phyloP scores from a whole-genome alignment of 2,329 filamentous ascomycete genomes.

The Pseudomassariella vexata region DNA sequence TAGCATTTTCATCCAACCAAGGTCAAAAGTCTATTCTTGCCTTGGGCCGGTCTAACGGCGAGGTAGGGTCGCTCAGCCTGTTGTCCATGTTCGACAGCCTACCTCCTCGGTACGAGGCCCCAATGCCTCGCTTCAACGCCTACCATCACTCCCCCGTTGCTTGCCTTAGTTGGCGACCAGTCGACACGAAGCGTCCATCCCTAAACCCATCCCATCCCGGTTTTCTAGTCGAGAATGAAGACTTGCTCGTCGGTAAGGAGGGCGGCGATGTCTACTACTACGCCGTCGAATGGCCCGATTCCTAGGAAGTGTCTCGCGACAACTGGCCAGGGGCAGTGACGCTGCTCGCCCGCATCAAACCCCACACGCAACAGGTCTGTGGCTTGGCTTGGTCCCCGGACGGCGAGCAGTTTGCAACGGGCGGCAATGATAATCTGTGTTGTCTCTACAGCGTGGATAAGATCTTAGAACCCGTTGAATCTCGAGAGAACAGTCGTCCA shows the following conservation, averaged over 20 bases:
- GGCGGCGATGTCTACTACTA: conserved; percentile 81
- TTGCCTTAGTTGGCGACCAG: conserved; percentile 77
- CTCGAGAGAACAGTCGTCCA: background rate
- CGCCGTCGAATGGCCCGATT: conserved; percentile 74
- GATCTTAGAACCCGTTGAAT: conserved; percentile 35
- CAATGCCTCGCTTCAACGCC: conserved; percentile 68
- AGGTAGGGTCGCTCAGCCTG: conserved; percentile 68
- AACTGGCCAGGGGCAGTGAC: conserved; percentile 75
- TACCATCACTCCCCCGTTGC: conserved; percentile 68
- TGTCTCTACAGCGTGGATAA: conserved; percentile 69
- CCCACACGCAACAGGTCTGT: conserved; percentile 87
- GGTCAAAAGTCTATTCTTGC: conserved; percentile 78
- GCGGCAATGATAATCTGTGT: conserved; percentile 88
- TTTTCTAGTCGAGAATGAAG: conserved; percentile 62
- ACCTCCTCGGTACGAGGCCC: conserved; percentile 66
- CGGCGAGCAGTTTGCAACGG: conserved; percentile 74
- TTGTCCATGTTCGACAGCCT: conserved; percentile 69
- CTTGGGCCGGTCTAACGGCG: conserved; percentile 73
- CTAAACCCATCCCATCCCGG: conserved; percentile 40
- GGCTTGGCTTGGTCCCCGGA: conserved; percentile 82
- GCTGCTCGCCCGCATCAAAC: conserved; percentile 67
- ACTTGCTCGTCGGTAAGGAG: conserved; percentile 83
- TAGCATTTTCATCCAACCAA: conserved; percentile 80
- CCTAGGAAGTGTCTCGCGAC: conserved; percentile 56
- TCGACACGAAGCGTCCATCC: conserved; percentile 44